These are phyloP conservation scores for Calcarisporium arbuscula DNA, from an alignment of 2,329 filamentous ascomycete genomes.

Conservation along the genomic window DNA sequence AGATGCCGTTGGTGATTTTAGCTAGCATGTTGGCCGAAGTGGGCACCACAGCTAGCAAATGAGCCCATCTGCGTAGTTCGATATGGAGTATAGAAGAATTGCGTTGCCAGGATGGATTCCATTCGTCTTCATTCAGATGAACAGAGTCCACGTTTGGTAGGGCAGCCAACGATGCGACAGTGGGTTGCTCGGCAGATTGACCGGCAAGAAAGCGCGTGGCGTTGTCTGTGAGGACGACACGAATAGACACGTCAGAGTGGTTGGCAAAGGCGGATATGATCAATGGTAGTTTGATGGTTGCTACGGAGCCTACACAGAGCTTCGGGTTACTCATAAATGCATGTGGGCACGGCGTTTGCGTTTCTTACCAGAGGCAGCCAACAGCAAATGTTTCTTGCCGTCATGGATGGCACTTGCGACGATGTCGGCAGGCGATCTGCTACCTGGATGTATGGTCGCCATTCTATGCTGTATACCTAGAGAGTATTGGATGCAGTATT, in stretches of 20 bases:
- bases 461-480: no score
- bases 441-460: no score
- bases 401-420: constrained; percentile 28
- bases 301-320: no score
- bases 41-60: constrained; percentile 68
- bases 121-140: constrained; percentile 82
- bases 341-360: no score
- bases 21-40: constrained; percentile 80
- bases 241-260: constrained; percentile 62
- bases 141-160: constrained; percentile 72
- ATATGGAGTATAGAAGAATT: constrained; percentile 85
- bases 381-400: constrained; percentile 35
- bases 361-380: constrained; percentile 35
- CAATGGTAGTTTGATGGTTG: constrained; percentile 74
- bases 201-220: constrained; percentile 71
- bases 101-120: constrained; percentile 69
- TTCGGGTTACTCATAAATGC: no score
- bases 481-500: no score
- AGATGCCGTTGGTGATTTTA: constrained; percentile 72
- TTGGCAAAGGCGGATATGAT: constrained; percentile 55
- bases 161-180: constrained; percentile 48
- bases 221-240: constrained; percentile 72
- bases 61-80: constrained; percentile 71
- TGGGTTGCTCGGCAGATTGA: constrained; percentile 72
- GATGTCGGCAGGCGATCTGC: constrained; percentile 23